These are phyloP conservation scores for Claviceps quebecensis DNA, from an alignment of 2,329 filamentous ascomycete genomes.

Conservation along the genomic window DNA sequence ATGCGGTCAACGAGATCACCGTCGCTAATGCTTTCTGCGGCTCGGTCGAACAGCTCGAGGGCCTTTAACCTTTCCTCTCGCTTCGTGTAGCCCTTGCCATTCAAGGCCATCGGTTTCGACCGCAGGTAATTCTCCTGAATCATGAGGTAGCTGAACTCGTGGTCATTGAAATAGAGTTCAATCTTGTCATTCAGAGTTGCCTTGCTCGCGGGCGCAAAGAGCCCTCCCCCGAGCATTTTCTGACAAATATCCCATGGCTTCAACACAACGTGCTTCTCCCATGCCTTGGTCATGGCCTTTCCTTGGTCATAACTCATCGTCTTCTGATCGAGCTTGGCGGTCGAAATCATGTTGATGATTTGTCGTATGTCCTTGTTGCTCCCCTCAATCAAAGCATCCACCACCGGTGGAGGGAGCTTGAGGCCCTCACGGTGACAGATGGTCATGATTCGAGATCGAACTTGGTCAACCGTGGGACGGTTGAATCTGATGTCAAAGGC, in stretches of 20 bases:
- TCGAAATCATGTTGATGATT: constrained; percentile 97
- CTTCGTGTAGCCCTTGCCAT: constrained; percentile 38
- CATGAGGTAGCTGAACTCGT: constrained; percentile 96
- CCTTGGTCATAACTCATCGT: constrained; percentile 72
- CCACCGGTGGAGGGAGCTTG: constrained; percentile 67
- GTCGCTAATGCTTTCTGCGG: constrained; percentile 92
- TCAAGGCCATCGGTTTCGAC: constrained; percentile 57
- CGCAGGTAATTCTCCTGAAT: constrained; percentile 94
- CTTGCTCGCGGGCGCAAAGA: constrained; percentile 74
- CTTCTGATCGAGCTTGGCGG: constrained; percentile 74
- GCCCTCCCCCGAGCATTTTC: constrained; percentile 77
- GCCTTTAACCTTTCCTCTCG: constrained; percentile 64
- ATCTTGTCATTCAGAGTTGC: constrained; percentile 92
- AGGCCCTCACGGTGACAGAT: constrained; percentile 87
- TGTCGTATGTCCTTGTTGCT: constrained; percentile 93
- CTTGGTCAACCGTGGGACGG: constrained; percentile 79
- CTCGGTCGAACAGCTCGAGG: constrained; percentile 75
- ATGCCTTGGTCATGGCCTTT: constrained; percentile 91
- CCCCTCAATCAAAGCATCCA: constrained; percentile 90
- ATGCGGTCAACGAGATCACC: constrained; percentile 92
- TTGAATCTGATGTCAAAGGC: constrained; percentile 78
- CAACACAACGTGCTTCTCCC: constrained; percentile 93
- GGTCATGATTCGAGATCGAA: constrained; percentile 83
- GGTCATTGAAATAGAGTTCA: constrained; percentile 97
- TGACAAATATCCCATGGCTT: constrained; percentile 97